Base-by-base conservation (phyloP, 768 basidiomycete species). In the Termitomyces bulborhizus region DNA sequence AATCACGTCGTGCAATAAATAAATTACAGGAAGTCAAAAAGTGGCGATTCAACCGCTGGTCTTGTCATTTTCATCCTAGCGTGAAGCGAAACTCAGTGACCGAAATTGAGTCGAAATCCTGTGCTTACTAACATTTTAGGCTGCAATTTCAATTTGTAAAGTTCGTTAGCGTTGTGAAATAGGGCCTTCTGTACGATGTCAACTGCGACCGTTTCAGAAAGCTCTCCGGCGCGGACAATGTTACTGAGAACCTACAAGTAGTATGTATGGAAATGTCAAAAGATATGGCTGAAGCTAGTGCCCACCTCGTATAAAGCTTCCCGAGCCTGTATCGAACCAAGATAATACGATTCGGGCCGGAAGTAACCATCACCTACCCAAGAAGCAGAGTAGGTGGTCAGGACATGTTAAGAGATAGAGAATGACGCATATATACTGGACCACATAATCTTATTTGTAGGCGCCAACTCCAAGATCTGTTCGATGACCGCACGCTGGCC, bases 401-500 rank as follows among this genome's bases (percentile, higher is more conserved):
- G 3, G 18, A 18, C 13, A 13, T 18, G 8, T 44, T 36, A 8
- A 1, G 18, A 18, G 16, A 13, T 18, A 8, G 15, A 48, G 31
- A 18, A 43, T 6, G 3, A 69, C 81, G 59, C 61, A 21, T 42
- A 43, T 29, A 31, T 21, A 88, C 88, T 89, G 4, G 87, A 90
- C 86, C 86, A 92, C 72, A 92, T 64, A 27, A 91, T 81, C 65
- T 90, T 92, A 65, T 84, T 89, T 29, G 84, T 88, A 12, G 90
- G 90, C 16, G 78, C 73, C 13, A 90, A 69, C 66, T 91, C 90
- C 2, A 91, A 69, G 21, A 88, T 70, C 63, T 90, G 82, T 26
- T 74, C 76, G 29, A 90, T 67, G 45, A 84, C 75, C 0, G 67
- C 62, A 11, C 79, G 72, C 66, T 90, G 89, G 3, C 88, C 90